Conservation (phyloP, 495 filamentous ascomycete species). For the Daldinia decipiens region DNA sequence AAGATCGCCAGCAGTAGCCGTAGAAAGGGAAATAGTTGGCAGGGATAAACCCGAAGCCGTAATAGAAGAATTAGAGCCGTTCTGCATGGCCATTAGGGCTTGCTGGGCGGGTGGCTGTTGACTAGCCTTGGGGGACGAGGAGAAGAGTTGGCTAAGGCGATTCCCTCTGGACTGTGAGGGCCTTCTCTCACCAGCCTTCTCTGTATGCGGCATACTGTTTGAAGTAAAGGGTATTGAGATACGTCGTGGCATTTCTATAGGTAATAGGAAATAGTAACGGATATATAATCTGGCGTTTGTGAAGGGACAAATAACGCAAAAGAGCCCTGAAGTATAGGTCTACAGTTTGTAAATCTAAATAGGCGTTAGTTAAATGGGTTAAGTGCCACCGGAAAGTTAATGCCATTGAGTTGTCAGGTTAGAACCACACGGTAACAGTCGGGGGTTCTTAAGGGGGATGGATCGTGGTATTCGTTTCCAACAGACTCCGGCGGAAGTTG, state of each 20-base stretch:
- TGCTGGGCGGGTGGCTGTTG: slow-evolving; percentile 63
- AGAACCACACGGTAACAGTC: slow-evolving; percentile 1
- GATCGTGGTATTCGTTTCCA: not conserved
- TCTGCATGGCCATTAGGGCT: slow-evolving; percentile 71
- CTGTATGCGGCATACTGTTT: slow-evolving; percentile 48
- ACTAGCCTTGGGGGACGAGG: slow-evolving; percentile 75
- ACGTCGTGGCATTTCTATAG: slow-evolving; percentile 64
- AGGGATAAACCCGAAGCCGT: slow-evolving; percentile 79
- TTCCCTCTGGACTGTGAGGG: slow-evolving; percentile 68
- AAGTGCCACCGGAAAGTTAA: not conserved
- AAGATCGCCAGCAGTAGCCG: slow-evolving; percentile 79
- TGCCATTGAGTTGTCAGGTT: not conserved
- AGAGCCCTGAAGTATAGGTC: slow-evolving; percentile 9
- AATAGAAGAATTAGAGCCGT: slow-evolving; percentile 70
- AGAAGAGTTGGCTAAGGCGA: slow-evolving; percentile 69
- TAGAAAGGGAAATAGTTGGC: slow-evolving; percentile 92
- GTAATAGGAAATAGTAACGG: slow-evolving; percentile 13
- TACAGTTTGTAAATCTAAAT: slow-evolving; percentile 23
- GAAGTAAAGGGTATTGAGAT: slow-evolving; percentile 50
- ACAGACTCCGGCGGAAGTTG: not conserved
- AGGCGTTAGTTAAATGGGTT: slow-evolving; percentile 17
- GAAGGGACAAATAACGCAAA: slow-evolving; percentile 18
- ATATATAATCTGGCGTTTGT: slow-evolving; percentile 32
- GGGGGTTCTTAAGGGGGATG: not conserved
- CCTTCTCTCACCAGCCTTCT: slow-evolving; percentile 58